Evolutionary conservation across 805 yeast species (phyloP).

Genomic region (Wickerhamiella domercqiae): DNA sequence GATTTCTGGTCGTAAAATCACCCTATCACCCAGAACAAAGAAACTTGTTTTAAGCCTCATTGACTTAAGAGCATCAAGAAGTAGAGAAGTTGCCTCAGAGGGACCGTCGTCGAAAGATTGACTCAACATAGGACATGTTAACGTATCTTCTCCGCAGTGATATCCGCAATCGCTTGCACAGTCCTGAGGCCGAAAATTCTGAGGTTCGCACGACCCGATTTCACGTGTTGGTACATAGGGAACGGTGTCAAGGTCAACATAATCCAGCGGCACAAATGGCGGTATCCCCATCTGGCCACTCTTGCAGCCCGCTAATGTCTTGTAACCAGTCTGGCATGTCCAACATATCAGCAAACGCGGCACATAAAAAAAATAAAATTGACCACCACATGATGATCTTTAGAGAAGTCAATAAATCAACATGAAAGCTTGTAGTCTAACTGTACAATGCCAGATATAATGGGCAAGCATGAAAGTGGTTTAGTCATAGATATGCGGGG

Average conservation of each 20-base stretch:
- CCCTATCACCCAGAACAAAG: conserved; percentile 72
- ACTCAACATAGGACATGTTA: conserved; percentile 55
- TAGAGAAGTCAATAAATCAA: conserved; percentile 1
- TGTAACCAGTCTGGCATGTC: conserved; percentile 63
- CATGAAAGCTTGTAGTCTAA: too few species aligned
- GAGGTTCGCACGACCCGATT: conserved; percentile 40
- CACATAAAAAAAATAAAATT: neutral
- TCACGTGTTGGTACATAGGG: conserved; percentile 30
- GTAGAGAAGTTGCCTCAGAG: conserved; percentile 46
- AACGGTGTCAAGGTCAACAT: conserved; percentile 37
- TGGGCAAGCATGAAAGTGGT: too few species aligned
- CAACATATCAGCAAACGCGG: conserved; percentile 24
- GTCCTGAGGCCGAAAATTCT: conserved; percentile 26
- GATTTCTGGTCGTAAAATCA: conserved; percentile 60
- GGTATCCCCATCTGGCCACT: conserved; percentile 63
- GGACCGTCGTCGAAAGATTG: conserved; percentile 98
- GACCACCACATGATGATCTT: neutral
- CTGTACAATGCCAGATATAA: too few species aligned
- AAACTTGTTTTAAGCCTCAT: conserved; percentile 46
- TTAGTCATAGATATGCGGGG: too few species aligned
- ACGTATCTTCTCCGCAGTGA: conserved; percentile 68
- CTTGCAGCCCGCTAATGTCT: conserved; percentile 52
- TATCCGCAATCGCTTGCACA: conserved; percentile 82
- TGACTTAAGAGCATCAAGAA: conserved; percentile 34
- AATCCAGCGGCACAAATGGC: conserved; percentile 67